These are phyloP conservation scores for Elongisporangium undulatum DNA, from an alignment of 352 stramenopile genomes.

Conservation along the genomic window DNA sequence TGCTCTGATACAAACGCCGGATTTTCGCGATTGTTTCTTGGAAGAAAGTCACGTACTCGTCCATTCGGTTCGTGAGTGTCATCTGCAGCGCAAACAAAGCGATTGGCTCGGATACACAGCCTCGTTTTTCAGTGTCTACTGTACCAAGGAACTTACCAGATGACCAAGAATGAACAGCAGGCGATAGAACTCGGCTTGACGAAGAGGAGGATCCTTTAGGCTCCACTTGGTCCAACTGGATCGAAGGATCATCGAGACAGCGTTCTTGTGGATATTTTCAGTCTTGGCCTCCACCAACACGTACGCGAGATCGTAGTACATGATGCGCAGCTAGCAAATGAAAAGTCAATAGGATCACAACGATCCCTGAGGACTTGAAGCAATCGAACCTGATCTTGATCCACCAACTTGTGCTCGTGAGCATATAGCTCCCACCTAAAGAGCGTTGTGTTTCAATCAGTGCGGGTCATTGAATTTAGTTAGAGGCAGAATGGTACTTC, in stretches of 20 bases:
- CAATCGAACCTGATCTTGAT: constrained; percentile 41
- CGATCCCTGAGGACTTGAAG: constrained; percentile 17
- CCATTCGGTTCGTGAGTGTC: constrained; percentile 58
- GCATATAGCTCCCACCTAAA: constrained; percentile 48
- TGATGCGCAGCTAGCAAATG: constrained; percentile 35
- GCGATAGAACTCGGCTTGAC: constrained; percentile 52
- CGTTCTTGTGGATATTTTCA: constrained; percentile 75
- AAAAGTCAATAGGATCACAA: constrained; percentile 33
- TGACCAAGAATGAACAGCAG: constrained; percentile 73
- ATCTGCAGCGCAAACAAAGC: constrained; percentile 26
- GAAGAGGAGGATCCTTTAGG: constrained; percentile 43
- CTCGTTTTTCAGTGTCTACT: neutral
- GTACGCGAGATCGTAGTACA: constrained; percentile 71
- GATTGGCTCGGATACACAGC: neutral
- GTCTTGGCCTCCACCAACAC: constrained; percentile 75
- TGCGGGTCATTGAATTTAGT: neutral
- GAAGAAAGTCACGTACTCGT: constrained; percentile 75
- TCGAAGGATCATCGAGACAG: constrained; percentile 71
- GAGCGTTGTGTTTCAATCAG: neutral
- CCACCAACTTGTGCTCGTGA: constrained; percentile 28
- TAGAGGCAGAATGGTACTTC: neutral
- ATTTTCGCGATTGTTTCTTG: constrained; percentile 65
- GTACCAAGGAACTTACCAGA: constrained; percentile 31
- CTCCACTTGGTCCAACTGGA: constrained; percentile 69
- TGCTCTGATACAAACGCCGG: constrained; percentile 37